Percentiles rank a stretch among this genome's conserved stretches.
Conservation (phyloP, 257 asterid species). For the Solanum pinnatisectum region DNA sequence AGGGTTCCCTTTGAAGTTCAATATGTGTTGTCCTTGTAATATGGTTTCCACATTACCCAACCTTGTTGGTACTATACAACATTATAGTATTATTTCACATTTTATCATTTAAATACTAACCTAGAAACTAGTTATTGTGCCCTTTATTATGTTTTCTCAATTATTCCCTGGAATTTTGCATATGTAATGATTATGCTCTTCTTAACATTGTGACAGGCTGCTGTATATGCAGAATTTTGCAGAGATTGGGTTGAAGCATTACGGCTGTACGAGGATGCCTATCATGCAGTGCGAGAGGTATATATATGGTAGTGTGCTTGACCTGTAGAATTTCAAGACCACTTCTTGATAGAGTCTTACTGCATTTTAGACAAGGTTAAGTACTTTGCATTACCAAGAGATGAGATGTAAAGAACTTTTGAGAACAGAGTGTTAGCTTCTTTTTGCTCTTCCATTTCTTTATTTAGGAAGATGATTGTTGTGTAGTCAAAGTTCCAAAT, state of each 20-base stretch:
- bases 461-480: not conserved
- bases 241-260: slow-evolving; percentile 97
- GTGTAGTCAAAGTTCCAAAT: not conserved
- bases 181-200: slow-evolving; percentile 31
- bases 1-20: slow-evolving; percentile 7
- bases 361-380: not conserved
- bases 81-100: not conserved
- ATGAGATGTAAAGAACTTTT: not conserved
- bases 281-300: slow-evolving; percentile 85
- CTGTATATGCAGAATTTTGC: slow-evolving; percentile 92
- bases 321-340: not conserved
- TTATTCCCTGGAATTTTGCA: slow-evolving; percentile 5
- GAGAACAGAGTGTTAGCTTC: not conserved
- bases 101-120: not conserved
- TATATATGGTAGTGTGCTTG: not conserved
- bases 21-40: not conserved
- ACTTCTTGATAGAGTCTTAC: not conserved
- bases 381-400: not conserved
- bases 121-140: not conserved
- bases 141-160: not conserved
- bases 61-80: not conserved
- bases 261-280: slow-evolving; percentile 83
- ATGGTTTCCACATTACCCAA: not conserved
- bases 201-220: slow-evolving; percentile 75
- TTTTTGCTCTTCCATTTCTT: not conserved